A percentile compares a stretch with the other conserved stretches of the same genome.
phyloP scores from a whole-genome alignment of 371 early-diverging fungal species.

The Mucor piriformis region DNA sequence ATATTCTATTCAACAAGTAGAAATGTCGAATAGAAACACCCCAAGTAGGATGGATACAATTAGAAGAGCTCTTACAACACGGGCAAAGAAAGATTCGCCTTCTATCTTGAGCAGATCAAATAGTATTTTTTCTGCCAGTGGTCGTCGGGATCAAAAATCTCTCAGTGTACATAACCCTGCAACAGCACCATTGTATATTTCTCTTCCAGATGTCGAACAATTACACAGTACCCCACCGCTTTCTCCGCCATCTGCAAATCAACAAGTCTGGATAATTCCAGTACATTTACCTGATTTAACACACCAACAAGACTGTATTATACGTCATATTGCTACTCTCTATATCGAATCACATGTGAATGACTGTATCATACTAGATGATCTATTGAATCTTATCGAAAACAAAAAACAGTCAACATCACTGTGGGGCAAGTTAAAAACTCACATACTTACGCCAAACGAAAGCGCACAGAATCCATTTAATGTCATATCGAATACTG shows the following conservation, averaged over 20 bases:
- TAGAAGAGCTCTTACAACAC: slow-evolving; percentile 25
- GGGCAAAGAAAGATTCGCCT: slow-evolving; percentile 4
- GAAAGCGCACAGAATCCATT: background rate
- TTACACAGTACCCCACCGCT: slow-evolving; percentile 20
- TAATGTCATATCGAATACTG: background rate
- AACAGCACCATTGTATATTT: slow-evolving; percentile 14
- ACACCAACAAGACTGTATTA: slow-evolving; percentile 18
- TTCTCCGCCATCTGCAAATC: slow-evolving; percentile 24
- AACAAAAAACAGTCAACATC: slow-evolving; percentile 9
- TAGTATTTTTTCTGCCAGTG: background rate
- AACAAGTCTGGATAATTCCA: slow-evolving; percentile 16
- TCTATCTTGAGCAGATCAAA: background rate
- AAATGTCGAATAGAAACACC: background rate
- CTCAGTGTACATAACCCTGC: slow-evolving; percentile 9
- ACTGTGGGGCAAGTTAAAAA: slow-evolving; percentile 29
- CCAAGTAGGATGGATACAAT: slow-evolving; percentile 18
- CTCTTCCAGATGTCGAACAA: slow-evolving; percentile 18
- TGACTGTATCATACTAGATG: slow-evolving; percentile 2
- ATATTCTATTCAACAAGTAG: background rate
- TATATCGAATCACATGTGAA: slow-evolving; percentile 12
- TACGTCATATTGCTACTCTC: slow-evolving; percentile 21
- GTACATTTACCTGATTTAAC: slow-evolving; percentile 15
- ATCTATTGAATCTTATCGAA: slow-evolving; percentile 1
- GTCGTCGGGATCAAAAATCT: slow-evolving; percentile 5
- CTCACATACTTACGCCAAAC: slow-evolving; percentile 23